Conservation (phyloP, 2,329 filamentous ascomycete genomes). For the Pseudomassariella vexata region DNA sequence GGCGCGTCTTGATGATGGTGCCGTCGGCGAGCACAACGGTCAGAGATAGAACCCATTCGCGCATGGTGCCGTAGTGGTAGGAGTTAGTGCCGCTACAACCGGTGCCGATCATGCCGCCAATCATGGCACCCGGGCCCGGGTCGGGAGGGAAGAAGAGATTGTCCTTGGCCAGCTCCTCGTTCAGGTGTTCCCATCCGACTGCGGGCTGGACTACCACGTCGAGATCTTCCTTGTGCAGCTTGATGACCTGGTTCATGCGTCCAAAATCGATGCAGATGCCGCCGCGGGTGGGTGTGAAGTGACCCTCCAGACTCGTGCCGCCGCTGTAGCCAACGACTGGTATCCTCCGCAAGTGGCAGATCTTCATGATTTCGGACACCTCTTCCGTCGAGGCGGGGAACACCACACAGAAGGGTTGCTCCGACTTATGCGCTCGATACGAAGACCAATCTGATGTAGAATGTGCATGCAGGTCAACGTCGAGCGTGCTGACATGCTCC, state of each 20-base stretch:
- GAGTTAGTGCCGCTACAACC: constrained; percentile 69
- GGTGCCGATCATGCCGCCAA: constrained; percentile 74
- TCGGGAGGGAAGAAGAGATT: constrained; percentile 82
- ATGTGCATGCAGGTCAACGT: constrained; percentile 50
- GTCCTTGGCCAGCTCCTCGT: constrained; percentile 61
- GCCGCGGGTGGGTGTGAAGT: constrained; percentile 66
- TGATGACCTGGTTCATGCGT: constrained; percentile 67
- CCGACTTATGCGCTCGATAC: constrained; percentile 41
- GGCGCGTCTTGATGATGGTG: constrained; percentile 72
- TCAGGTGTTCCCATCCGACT: constrained; percentile 73
- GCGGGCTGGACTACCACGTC: constrained; percentile 67
- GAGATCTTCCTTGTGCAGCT: constrained; percentile 61
- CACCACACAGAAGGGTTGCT: constrained; percentile 61
- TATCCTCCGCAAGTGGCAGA: constrained; percentile 65
- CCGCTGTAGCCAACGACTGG: constrained; percentile 72
- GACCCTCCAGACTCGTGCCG: constrained; percentile 72
- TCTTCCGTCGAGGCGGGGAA: constrained; percentile 69
- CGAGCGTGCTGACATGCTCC: constrained; percentile 57
- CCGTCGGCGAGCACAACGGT: constrained; percentile 81
- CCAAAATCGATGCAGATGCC: constrained; percentile 73
- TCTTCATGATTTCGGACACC: constrained; percentile 68
- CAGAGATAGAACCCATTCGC: constrained; percentile 77
- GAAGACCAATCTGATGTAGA: constrained; percentile 59
- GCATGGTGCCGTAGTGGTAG: constrained; percentile 82
- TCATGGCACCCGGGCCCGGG: constrained; percentile 77